These are phyloP conservation scores for Fusarium duplospermum DNA, from an alignment of 2,329 filamentous ascomycete genomes.

Conservation along the genomic window DNA sequence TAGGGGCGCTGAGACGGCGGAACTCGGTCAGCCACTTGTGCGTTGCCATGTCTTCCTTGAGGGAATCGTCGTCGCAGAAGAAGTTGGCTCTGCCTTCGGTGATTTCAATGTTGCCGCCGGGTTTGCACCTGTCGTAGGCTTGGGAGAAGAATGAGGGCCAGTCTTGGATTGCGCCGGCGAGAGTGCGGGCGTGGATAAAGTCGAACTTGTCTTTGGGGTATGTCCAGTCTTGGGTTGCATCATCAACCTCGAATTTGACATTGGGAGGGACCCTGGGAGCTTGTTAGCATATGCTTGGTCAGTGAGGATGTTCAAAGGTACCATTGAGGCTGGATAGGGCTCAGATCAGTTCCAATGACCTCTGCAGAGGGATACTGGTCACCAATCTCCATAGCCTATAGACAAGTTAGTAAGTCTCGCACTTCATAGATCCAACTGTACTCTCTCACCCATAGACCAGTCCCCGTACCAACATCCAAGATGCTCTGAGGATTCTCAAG, in stretches of 20 bases:
- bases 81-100: slow-evolving; percentile 38
- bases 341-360: slow-evolving; percentile 43
- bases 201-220: slow-evolving; percentile 10
- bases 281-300: neutral
- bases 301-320: neutral
- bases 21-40: slow-evolving; percentile 40
- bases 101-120: slow-evolving; percentile 27
- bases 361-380: slow-evolving; percentile 39
- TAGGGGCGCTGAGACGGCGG: slow-evolving; percentile 28
- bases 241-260: slow-evolving; percentile 33
- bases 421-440: too few species aligned
- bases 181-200: slow-evolving; percentile 40
- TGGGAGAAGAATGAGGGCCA: slow-evolving; percentile 39
- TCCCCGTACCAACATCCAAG: slow-evolving; percentile 43
- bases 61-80: slow-evolving; percentile 39
- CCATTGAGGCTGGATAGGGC: slow-evolving; percentile 41
- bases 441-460: slow-evolving; percentile 11
- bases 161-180: slow-evolving; percentile 45
- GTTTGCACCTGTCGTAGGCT: slow-evolving; percentile 32
- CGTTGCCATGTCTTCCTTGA: slow-evolving; percentile 32
- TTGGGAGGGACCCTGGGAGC: slow-evolving; percentile 38
- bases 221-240: slow-evolving; percentile 12
- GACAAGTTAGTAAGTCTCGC: neutral
- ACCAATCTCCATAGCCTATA: slow-evolving; percentile 58
- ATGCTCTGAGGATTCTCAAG: slow-evolving; percentile 33